phyloP scores from a whole-genome alignment of 208 protist genomes.

The Crithidia mellificae region DNA sequence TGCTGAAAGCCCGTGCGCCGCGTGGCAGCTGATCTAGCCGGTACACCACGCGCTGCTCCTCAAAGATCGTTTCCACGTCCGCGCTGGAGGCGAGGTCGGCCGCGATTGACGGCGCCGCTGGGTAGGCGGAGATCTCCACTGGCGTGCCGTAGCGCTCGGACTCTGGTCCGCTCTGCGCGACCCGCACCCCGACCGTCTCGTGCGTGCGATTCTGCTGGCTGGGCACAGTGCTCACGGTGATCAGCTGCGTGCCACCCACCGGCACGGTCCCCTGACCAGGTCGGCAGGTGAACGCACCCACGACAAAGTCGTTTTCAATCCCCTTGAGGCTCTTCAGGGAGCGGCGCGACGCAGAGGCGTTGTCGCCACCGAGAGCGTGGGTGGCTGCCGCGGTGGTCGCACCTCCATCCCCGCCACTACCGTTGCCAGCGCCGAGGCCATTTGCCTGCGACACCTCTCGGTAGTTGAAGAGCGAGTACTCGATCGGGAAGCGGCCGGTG shows the following conservation, averaged over 20 bases:
- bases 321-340: conserved; percentile 20
- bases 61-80: conserved; percentile 95
- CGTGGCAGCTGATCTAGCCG: conserved; percentile 74
- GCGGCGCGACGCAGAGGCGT: neutral
- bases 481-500: conserved; percentile 83
- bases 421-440: conserved; percentile 1
- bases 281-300: conserved; percentile 80
- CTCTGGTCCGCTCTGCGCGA: conserved; percentile 87
- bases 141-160: conserved; percentile 68
- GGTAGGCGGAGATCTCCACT: conserved; percentile 93
- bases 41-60: conserved; percentile 95
- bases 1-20: conserved; percentile 79
- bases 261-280: conserved; percentile 69
- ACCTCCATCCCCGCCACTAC: neutral
- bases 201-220: conserved; percentile 43
- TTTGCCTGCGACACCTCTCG: conserved; percentile 37
- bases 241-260: conserved; percentile 53
- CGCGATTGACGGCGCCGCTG: conserved; percentile 92
- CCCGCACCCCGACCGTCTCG: conserved; percentile 89
- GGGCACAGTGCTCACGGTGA: conserved; percentile 85
- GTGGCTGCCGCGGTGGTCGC: neutral
- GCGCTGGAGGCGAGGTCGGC: conserved; percentile 77
- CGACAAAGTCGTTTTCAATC: conserved; percentile 41
- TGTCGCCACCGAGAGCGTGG: conserved; percentile 1
- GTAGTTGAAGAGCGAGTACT: conserved; percentile 82